A percentile compares a stretch with the other conserved stretches of the same genome.
These are phyloP conservation scores for Zygotorulaspora chibaensis DNA, from an alignment of 805 yeast species.

Conservation along the genomic window DNA sequence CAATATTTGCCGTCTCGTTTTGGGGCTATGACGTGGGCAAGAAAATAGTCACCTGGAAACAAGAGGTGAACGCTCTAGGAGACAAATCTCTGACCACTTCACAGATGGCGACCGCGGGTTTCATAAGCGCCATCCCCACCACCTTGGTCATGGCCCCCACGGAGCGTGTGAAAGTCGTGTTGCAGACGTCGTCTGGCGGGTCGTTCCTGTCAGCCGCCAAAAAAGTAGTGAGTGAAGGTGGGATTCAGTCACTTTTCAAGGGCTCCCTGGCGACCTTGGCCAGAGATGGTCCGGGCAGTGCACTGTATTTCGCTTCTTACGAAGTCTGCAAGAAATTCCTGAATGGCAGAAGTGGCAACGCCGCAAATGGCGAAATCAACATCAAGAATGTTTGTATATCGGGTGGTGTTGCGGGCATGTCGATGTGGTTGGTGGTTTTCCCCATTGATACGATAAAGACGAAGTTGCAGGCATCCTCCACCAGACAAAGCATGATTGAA, in stretches of 20 bases:
- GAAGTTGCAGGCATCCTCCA: slow-evolving; percentile 35
- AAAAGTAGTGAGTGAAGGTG: slow-evolving; percentile 73
- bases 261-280: slow-evolving; percentile 92
- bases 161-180: slow-evolving; percentile 89
- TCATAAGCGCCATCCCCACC: slow-evolving; percentile 90
- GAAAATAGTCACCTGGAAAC: slow-evolving; percentile 51
- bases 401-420: slow-evolving; percentile 94
- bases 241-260: slow-evolving; percentile 76
- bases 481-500: slow-evolving; percentile 49
- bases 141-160: slow-evolving; percentile 97
- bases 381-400: slow-evolving; percentile 75
- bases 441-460: slow-evolving; percentile 91
- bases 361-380: slow-evolving; percentile 55
- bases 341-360: slow-evolving; percentile 37
- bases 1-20: slow-evolving; percentile 96
- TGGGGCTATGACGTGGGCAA: slow-evolving; percentile 98
- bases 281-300: slow-evolving; percentile 97
- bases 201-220: slow-evolving; percentile 46
- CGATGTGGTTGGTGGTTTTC: slow-evolving; percentile 96
- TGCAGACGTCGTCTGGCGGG: slow-evolving; percentile 62
- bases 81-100: slow-evolving; percentile 47
- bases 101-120: slow-evolving; percentile 88
- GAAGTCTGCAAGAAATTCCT: slow-evolving; percentile 68
- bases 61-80: slow-evolving; percentile 1
- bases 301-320: slow-evolving; percentile 91